Evolutionary conservation across 345 rosid genomes (phyloP).

Genomic region (Rubroshorea leprosula): DNA sequence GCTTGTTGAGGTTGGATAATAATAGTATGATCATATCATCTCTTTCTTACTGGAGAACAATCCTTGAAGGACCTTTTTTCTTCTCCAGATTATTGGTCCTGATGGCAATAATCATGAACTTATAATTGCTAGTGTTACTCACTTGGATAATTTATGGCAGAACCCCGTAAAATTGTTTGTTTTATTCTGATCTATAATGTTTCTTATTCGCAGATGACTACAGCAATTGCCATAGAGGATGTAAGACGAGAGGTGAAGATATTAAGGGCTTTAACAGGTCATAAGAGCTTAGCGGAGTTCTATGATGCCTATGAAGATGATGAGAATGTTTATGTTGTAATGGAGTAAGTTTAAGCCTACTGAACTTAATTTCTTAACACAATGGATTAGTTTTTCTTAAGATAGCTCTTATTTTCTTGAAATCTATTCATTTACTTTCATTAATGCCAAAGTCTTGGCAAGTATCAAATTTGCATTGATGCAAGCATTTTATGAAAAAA

Average conservation of each 20-base stretch:
- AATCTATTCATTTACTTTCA: no score
- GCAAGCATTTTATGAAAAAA: no score
- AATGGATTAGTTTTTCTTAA: neutral
- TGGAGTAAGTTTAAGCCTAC: constrained; percentile 70
- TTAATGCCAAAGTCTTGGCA: no score
- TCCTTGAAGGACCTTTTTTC: no score
- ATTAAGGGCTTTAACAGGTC: constrained; percentile 68
- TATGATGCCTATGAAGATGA: constrained; percentile 80
- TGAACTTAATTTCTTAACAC: neutral
- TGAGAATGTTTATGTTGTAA: constrained; percentile 63
- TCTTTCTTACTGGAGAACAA: no score
- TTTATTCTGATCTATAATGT: neutral
- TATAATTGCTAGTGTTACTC: no score
- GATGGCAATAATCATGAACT: no score
- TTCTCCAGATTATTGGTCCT: no score
- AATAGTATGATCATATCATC: no score
- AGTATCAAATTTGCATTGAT: no score
- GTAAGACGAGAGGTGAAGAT: constrained; percentile 88
- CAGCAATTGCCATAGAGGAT: constrained; percentile 80
- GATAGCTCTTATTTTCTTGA: neutral
- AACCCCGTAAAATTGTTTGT: neutral
- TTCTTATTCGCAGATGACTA: constrained; percentile 59
- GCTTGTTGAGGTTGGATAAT: no score
- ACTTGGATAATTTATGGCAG: no score
- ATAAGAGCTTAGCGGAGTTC: constrained; percentile 67